A percentile compares a stretch with the other conserved stretches of the same genome.
Evolutionary conservation across 805 yeast species (phyloP).

Genomic region (Cyberlindnera maclurae): DNA sequence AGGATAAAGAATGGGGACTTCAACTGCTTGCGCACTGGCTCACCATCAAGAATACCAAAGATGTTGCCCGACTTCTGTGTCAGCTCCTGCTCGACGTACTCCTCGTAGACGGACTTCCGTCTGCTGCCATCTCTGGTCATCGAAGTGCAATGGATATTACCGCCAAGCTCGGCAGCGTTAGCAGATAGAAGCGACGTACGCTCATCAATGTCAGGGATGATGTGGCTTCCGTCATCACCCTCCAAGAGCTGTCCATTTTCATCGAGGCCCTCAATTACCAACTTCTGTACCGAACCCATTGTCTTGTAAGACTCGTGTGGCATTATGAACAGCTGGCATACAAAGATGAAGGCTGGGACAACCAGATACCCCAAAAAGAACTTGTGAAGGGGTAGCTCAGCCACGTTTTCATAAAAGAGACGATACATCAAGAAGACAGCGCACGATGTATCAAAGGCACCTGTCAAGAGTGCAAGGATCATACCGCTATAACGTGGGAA

Average conservation of each 20-base stretch:
- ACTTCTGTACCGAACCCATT: slow-evolving; percentile 56
- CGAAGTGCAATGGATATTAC: slow-evolving; percentile 8
- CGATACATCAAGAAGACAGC: slow-evolving; percentile 78
- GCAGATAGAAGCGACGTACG: slow-evolving; percentile 25
- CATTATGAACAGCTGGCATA: slow-evolving; percentile 75
- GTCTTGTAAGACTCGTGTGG: slow-evolving; percentile 73
- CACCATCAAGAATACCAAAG: slow-evolving; percentile 74
- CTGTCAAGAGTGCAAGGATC: slow-evolving; percentile 75
- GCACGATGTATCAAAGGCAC: slow-evolving; percentile 92
- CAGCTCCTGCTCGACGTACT: slow-evolving; percentile 52
- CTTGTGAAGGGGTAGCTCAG: slow-evolving; percentile 34
- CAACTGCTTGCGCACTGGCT: slow-evolving; percentile 41
- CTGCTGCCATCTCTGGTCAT: slow-evolving; percentile 21
- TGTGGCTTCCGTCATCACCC: slow-evolving; percentile 32
- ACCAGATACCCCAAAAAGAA: slow-evolving; percentile 64
- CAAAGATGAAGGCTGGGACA: slow-evolving; percentile 71
- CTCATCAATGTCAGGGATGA: slow-evolving; percentile 40
- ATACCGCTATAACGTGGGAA: slow-evolving; percentile 81
- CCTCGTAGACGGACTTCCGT: slow-evolving; percentile 57
- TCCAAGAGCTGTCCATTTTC: slow-evolving; percentile 50
- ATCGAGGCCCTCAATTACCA: slow-evolving; percentile 67
- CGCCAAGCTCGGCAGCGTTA: slow-evolving; percentile 8
- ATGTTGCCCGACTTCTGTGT: slow-evolving; percentile 45
- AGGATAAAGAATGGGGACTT: slow-evolving; percentile 63
- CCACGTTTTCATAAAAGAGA: slow-evolving; percentile 42